A percentile compares a stretch with the other conserved stretches of the same genome.
Conservation (phyloP, 2,329 filamentous ascomycete genomes). For the Calonectria pauciramosa region DNA sequence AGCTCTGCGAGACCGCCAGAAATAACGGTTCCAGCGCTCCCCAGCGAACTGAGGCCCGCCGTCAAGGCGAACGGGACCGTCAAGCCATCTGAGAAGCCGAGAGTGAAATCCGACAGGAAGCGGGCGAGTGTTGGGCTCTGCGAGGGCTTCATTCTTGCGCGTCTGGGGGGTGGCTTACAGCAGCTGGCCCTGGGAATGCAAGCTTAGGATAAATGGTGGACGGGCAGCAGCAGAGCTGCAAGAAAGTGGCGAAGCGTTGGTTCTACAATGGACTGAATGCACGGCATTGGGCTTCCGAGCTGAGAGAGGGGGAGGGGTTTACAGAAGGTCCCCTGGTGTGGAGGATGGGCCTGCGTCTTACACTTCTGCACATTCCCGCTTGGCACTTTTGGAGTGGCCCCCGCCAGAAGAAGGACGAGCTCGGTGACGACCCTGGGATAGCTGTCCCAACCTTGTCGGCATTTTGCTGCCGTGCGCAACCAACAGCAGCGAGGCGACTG, state of each 20-base stretch:
- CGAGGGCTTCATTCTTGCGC: constrained; percentile 35
- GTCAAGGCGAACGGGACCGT: constrained; percentile 83
- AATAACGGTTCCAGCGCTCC: constrained; percentile 73
- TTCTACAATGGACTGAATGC: background rate
- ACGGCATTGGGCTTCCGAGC: background rate
- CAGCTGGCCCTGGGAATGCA: background rate
- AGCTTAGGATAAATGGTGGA: background rate
- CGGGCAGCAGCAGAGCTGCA: background rate
- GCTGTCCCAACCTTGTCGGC: constrained; percentile 27
- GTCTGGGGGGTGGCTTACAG: background rate
- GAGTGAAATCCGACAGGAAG: constrained; percentile 75
- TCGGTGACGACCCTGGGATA: constrained; percentile 30
- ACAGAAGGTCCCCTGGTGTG: background rate
- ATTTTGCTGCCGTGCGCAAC: constrained; percentile 14
- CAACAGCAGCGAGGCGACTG: background rate
- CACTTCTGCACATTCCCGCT: background rate
- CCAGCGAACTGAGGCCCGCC: constrained; percentile 74
- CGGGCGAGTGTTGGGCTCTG: constrained; percentile 50
- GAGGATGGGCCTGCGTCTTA: background rate
- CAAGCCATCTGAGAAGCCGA: constrained; percentile 80
- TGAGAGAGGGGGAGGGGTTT: background rate
- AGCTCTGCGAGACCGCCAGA: constrained; percentile 79
- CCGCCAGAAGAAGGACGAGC: background rate
- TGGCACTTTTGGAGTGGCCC: background rate
- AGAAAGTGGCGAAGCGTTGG: background rate